Evolutionary conservation across 805 yeast species (phyloP).

Genomic region (Kazachstania bromeliacearum): DNA sequence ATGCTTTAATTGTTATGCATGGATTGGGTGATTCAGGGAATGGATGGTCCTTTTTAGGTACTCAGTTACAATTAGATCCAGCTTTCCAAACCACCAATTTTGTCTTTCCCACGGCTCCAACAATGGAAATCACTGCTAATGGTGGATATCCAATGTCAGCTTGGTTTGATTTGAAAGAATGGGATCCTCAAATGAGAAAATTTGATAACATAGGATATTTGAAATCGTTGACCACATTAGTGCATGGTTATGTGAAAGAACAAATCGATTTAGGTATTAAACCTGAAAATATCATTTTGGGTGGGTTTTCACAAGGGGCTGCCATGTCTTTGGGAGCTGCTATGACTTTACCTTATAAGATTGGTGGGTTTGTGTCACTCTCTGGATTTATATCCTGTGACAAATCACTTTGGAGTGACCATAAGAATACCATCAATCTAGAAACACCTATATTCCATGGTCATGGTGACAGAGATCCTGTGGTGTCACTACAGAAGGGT

Average conservation of each 20-base stretch:
- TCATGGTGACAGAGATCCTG: constrained; percentile 74
- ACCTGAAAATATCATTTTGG: constrained; percentile 66
- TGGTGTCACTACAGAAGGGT: constrained; percentile 35
- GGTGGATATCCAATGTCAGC: constrained; percentile 63
- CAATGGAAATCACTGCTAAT: constrained; percentile 55
- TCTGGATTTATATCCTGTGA: constrained; percentile 51
- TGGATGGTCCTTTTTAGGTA: constrained; percentile 83
- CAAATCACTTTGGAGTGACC: constrained; percentile 7
- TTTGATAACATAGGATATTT: constrained; percentile 48
- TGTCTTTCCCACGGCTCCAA: constrained; percentile 88
- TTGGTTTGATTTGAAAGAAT: constrained; percentile 73
- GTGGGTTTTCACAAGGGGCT: constrained; percentile 95
- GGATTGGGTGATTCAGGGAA: constrained; percentile 88
- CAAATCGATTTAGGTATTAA: constrained; percentile 47
- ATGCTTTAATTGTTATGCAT: constrained; percentile 70
- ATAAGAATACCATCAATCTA: constrained; percentile 34
- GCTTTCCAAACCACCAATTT: constrained; percentile 52
- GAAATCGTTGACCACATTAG: constrained; percentile 26
- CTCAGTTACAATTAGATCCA: constrained; percentile 39
- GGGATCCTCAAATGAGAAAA: constrained; percentile 36
- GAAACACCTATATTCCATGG: constrained; percentile 78
- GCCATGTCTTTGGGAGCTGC: constrained; percentile 61
- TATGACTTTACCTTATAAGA: constrained; percentile 43
- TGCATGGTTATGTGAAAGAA: constrained; percentile 41
- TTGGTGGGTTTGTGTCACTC: constrained; percentile 70